Evolutionary conservation across 768 basidiomycete species (phyloP).

Genomic region (Leccinum arenicola): DNA sequence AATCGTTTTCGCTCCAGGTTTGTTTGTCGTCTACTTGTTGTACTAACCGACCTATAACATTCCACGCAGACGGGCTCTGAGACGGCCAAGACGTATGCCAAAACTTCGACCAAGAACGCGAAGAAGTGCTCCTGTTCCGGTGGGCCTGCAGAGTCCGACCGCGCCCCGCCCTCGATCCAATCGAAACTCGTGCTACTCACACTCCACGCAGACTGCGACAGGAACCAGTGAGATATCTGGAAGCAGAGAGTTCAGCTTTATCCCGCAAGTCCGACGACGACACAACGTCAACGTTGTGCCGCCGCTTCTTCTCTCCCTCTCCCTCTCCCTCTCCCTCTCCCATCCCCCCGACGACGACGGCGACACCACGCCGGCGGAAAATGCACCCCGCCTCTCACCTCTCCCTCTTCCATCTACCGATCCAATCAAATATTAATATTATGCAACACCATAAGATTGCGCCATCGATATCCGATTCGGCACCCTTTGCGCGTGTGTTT

Average conservation of each 20-base stretch:
- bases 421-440: too few relatives aligned
- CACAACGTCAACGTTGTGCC: too few relatives aligned
- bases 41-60: not conserved
- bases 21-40: conserved; percentile 11
- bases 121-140: conserved; percentile 37
- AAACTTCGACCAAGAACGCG: conserved; percentile 52
- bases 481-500: too few relatives aligned
- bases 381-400: too few relatives aligned
- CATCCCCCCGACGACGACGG: too few relatives aligned
- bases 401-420: too few relatives aligned
- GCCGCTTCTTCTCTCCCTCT: too few relatives aligned
- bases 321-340: too few relatives aligned
- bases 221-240: conserved; percentile 91
- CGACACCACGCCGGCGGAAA: too few relatives aligned
- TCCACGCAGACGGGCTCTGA: conserved; percentile 56
- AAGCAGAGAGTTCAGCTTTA: conserved; percentile 89
- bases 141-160: conserved; percentile 23
- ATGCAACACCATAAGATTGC: too few relatives aligned
- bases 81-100: conserved; percentile 60
- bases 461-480: too few relatives aligned
- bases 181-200: conserved; percentile 88
- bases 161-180: conserved; percentile 62
- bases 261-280: too few relatives aligned
- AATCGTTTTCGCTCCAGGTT: conserved; percentile 88
- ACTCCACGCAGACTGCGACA: conserved; percentile 82